Evolutionary conservation across 768 basidiomycete genomes (phyloP).

Genomic region (Boletellus emodensis): DNA sequence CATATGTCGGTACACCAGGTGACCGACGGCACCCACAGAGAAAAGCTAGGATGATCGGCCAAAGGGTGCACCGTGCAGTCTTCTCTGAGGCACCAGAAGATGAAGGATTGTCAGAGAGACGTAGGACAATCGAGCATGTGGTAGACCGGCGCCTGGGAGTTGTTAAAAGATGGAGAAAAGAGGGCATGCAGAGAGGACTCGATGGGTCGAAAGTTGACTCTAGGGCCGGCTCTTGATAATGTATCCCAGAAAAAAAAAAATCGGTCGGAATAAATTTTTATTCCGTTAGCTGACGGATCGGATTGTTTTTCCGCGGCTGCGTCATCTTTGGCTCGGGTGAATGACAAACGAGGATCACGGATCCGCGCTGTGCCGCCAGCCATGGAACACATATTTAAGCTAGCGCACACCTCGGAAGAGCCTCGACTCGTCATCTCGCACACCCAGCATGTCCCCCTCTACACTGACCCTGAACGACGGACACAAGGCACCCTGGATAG

Average conservation of each 20-base stretch:
- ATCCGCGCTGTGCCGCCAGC: no score
- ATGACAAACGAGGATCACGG: no score
- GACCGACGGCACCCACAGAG: constrained; percentile 50
- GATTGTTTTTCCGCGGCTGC: no score
- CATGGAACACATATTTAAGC: no score
- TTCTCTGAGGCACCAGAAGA: constrained; percentile 55
- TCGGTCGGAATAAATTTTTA: no score
- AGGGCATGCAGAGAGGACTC: neutral
- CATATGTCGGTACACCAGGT: constrained; percentile 58
- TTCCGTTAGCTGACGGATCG: no score
- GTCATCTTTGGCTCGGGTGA: no score
- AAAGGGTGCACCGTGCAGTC: constrained; percentile 48
- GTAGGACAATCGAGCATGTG: constrained; percentile 52
- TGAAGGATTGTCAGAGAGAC: constrained; percentile 43
- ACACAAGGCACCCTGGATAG: constrained; percentile 49
- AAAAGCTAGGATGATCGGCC: constrained; percentile 48
- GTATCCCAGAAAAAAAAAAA: no score
- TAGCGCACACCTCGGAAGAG: no score
- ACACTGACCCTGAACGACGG: constrained; percentile 54
- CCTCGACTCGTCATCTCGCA: constrained; percentile 4
- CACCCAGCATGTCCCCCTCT: constrained; percentile 23
- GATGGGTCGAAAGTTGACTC: constrained; percentile 21
- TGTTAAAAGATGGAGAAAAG: constrained; percentile 60
- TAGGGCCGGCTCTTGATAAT: constrained; percentile 41
- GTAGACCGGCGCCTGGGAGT: constrained; percentile 48